Percentiles rank a stretch among this genome's conserved stretches.
Evolutionary conservation across 139 green algal species (phyloP).

Genomic region (Gonium pectorale): DNA sequence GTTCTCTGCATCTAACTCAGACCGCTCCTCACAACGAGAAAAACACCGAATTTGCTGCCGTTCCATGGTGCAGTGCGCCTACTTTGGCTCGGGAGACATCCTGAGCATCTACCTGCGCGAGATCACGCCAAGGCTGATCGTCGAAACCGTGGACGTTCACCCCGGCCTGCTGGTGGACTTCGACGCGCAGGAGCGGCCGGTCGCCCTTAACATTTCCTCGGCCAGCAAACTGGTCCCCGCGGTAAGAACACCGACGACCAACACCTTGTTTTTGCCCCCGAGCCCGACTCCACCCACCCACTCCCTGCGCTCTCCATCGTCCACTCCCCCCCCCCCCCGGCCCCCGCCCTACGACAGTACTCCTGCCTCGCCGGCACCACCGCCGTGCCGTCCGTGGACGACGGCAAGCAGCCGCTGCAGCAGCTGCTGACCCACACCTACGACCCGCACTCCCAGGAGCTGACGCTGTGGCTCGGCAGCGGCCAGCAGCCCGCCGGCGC

Average conservation of each 20-base stretch:
- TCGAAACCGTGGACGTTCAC: conserved; percentile 10
- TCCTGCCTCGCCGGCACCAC: neutral
- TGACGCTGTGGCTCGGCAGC: conserved; percentile 7
- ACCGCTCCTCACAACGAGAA: too few relatives aligned
- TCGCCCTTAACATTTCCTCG: neutral
- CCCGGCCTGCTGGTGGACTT: conserved; percentile 20
- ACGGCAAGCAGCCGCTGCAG: conserved; percentile 14
- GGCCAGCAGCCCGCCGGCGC: neutral
- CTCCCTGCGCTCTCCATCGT: neutral
- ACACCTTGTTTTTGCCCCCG: too few relatives aligned
- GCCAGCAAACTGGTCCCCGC: too few relatives aligned
- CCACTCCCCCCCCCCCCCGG: neutral
- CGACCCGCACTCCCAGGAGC: neutral
- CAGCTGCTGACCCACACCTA: conserved; percentile 4
- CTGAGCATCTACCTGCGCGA: too few relatives aligned
- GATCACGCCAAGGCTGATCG: too few relatives aligned
- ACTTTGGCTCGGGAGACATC: too few relatives aligned
- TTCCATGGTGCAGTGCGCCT: too few relatives aligned
- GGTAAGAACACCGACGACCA: too few relatives aligned
- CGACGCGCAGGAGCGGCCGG: conserved; percentile 2
- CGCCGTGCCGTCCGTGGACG: too few relatives aligned
- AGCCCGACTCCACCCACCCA: too few relatives aligned
- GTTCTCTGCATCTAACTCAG: too few relatives aligned
- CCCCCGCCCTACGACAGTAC: neutral
- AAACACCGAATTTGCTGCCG: too few relatives aligned